A percentile compares a stretch with the other conserved stretches of the same genome.
Evolutionary conservation across 129 eudicot genomes (phyloP).

Genomic region (Flaveria ramosissima): DNA sequence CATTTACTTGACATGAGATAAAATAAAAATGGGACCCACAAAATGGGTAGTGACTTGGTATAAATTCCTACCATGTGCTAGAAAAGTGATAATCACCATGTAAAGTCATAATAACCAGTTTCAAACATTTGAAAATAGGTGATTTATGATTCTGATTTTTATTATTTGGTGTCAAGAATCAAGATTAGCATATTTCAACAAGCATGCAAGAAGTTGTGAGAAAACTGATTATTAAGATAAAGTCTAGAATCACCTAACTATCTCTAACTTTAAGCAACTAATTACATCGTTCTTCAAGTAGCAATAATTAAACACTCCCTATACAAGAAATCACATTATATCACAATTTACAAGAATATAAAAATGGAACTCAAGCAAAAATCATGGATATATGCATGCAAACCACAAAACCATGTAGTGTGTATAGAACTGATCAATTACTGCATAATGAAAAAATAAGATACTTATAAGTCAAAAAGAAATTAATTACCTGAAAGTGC

Average conservation of each 20-base stretch:
- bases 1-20: neutral
- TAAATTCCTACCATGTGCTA: slow-evolving; percentile 1
- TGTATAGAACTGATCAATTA: neutral
- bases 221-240: neutral
- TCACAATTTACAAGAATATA: slow-evolving; percentile 1
- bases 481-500: slow-evolving; percentile 73
- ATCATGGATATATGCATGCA: neutral
- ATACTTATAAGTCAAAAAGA: slow-evolving; percentile 9
- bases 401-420: neutral
- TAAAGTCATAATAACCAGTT: neutral
- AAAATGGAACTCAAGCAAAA: neutral
- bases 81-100: neutral
- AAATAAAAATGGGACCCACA: neutral
- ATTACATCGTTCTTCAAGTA: neutral
- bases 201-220: neutral
- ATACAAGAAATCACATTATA: neutral
- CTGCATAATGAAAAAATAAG: neutral
- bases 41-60: neutral
- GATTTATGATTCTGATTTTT: neutral
- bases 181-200: neutral
- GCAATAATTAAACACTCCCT: neutral
- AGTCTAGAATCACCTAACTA: neutral
- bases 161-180: neutral
- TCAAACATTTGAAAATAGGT: neutral
- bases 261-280: neutral